Evolutionary conservation across 331 rosid genomes (phyloP).

Genomic region (Telfairia occidentalis): DNA sequence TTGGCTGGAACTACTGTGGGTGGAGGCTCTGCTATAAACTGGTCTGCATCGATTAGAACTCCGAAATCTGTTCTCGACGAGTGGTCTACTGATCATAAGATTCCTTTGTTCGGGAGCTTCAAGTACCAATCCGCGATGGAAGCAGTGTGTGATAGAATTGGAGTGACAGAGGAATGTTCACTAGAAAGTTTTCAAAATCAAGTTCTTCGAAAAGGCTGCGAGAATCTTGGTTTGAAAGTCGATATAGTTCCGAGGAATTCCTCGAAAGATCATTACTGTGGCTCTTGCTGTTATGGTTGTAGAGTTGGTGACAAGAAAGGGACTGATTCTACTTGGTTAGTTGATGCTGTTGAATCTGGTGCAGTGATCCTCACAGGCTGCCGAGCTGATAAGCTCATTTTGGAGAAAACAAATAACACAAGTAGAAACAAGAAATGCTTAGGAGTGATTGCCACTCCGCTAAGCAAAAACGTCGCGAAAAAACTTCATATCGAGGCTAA

Average conservation of each 20-base stretch:
- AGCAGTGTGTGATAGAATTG: constrained; percentile 53
- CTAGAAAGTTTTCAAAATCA: constrained; percentile 56
- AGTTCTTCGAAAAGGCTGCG: constrained; percentile 59
- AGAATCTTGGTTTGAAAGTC: constrained; percentile 52
- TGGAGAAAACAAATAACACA: constrained; percentile 30
- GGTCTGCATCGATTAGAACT: constrained; percentile 81
- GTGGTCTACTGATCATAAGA: constrained; percentile 57
- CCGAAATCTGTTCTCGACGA: constrained; percentile 56
- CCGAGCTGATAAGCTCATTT: constrained; percentile 54
- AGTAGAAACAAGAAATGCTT: constrained; percentile 34
- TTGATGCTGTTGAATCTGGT: constrained; percentile 58
- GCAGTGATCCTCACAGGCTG: constrained; percentile 79
- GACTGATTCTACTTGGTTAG: constrained; percentile 67
- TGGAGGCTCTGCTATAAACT: constrained; percentile 83
- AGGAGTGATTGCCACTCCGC: constrained; percentile 49
- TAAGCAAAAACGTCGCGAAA: constrained; percentile 36
- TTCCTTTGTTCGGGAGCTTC: constrained; percentile 45
- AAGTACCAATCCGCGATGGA: constrained; percentile 68
- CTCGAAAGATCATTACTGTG: constrained; percentile 59
- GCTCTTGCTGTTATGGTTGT: constrained; percentile 68
- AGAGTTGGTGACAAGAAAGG: constrained; percentile 67
- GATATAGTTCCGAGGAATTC: constrained; percentile 55
- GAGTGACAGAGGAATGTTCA: constrained; percentile 44
- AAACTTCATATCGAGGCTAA: constrained; percentile 62
- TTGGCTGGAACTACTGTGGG: constrained; percentile 84